Evolutionary conservation across 2,329 filamentous ascomycete species (phyloP).

Genomic region (Coleophoma eucalyptorum): DNA sequence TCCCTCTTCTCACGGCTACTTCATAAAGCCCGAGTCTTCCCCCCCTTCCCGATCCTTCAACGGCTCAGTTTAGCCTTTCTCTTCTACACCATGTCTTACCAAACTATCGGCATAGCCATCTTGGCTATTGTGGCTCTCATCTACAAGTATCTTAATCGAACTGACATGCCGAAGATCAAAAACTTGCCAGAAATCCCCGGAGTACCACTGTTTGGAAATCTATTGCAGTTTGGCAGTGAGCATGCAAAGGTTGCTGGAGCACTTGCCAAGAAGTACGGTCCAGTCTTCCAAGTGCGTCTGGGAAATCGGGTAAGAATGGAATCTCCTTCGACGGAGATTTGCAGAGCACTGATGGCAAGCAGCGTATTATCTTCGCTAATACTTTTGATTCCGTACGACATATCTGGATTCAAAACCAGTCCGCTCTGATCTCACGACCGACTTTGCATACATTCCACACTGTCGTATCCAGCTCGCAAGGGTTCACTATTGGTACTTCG

Average conservation of each 20-base stretch:
- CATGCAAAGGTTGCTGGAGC: slow-evolving; percentile 50
- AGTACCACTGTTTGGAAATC: slow-evolving; percentile 58
- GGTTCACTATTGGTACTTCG: slow-evolving; percentile 79
- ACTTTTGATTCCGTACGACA: slow-evolving; percentile 70
- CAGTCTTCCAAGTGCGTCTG: slow-evolving; percentile 63
- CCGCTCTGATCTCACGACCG: slow-evolving; percentile 72
- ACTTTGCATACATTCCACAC: slow-evolving; percentile 79
- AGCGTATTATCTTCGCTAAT: slow-evolving; percentile 75
- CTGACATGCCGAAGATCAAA: slow-evolving; percentile 58
- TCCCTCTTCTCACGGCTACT: too few relatives aligned
- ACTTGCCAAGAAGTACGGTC: slow-evolving; percentile 58
- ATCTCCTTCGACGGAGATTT: not conserved
- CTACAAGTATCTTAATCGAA: slow-evolving; percentile 34
- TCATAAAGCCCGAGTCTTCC: too few relatives aligned
- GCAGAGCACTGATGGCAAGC: slow-evolving; percentile 4
- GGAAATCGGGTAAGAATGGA: slow-evolving; percentile 55
- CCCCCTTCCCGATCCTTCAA: not conserved
- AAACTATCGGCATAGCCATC: slow-evolving; percentile 17
- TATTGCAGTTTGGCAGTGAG: slow-evolving; percentile 54
- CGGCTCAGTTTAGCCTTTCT: not conserved
- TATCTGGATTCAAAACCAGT: slow-evolving; percentile 77
- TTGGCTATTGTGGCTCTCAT: slow-evolving; percentile 21
- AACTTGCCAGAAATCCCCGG: slow-evolving; percentile 58
- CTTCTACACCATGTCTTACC: not conserved
- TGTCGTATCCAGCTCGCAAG: slow-evolving; percentile 71